Evolutionary conservation across 2,329 filamentous ascomycete genomes (phyloP).

Genomic region (Colletotrichum plurivorum): DNA sequence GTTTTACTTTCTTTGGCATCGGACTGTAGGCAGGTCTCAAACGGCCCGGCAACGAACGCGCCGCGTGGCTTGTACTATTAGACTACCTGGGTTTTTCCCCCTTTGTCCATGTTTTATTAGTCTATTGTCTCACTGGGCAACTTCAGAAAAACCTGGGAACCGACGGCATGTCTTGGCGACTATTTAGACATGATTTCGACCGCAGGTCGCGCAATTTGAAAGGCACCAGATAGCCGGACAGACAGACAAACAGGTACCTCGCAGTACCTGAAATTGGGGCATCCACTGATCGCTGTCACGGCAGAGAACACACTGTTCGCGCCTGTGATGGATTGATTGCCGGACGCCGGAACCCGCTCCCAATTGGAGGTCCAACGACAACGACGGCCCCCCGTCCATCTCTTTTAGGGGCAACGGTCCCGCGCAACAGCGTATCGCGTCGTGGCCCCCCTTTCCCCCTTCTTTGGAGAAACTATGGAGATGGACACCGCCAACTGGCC

Average conservation of each 20-base stretch:
- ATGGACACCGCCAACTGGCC: too few relatives aligned
- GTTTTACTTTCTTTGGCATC: not conserved
- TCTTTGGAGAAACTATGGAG: too few relatives aligned
- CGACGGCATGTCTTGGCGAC: constrained; percentile 1
- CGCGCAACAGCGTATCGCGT: too few relatives aligned
- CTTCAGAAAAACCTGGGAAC: not conserved
- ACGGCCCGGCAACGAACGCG: constrained; percentile 7
- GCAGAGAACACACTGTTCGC: constrained; percentile 2
- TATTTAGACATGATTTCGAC: too few relatives aligned
- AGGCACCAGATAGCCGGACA: too few relatives aligned
- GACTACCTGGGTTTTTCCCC: not conserved
- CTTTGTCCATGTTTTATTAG: not conserved
- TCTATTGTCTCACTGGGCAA: constrained; percentile 11
- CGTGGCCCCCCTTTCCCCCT: too few relatives aligned
- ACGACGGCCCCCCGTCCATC: not conserved
- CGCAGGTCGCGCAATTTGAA: not conserved
- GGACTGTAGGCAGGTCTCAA: constrained; percentile 20
- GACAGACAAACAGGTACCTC: too few relatives aligned
- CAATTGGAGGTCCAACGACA: not conserved
- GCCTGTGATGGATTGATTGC: constrained; percentile 34
- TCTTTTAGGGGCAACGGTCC: not conserved
- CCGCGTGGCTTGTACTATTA: not conserved
- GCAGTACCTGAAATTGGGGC: constrained; percentile 22
- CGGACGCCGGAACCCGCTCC: constrained; percentile 13
- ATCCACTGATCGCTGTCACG: constrained; percentile 35